These are phyloP conservation scores for Stentor coeruleus DNA, from an alignment of 73 alveolate genomes.

Conservation along the genomic window DNA sequence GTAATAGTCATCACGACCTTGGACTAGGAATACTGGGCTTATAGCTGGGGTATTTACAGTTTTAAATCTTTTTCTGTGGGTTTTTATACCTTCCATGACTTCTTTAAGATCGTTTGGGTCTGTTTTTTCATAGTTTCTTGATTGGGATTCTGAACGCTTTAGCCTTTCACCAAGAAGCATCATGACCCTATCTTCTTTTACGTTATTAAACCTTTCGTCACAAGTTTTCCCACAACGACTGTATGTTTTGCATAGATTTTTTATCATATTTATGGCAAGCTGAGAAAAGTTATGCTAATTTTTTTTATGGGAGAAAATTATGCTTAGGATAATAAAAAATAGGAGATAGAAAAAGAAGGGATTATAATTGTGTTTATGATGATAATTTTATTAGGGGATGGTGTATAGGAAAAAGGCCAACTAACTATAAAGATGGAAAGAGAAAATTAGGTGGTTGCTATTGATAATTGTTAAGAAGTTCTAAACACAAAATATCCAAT, in stretches of 20 bases:
- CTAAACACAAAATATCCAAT: too few species aligned
- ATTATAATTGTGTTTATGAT: too few species aligned
- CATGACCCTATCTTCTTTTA: background rate
- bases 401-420: too few species aligned
- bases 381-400: too few species aligned
- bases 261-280: background rate
- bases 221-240: constrained; percentile 8
- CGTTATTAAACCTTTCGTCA: background rate
- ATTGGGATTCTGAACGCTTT: background rate
- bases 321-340: too few species aligned
- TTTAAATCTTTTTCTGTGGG: background rate
- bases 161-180: background rate
- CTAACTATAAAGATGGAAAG: too few species aligned
- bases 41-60: background rate
- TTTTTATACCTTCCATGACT: background rate
- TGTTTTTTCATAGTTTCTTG: background rate
- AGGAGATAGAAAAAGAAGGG: too few species aligned
- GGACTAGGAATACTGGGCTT: background rate
- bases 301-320: too few species aligned
- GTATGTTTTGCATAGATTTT: background rate
- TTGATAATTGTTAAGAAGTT: too few species aligned
- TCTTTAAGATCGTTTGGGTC: background rate
- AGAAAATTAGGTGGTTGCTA: too few species aligned
- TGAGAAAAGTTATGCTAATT: too few species aligned
- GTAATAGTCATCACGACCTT: background rate